Percentiles rank a stretch among this genome's conserved stretches.
Evolutionary conservation across 148 eudicot genomes (phyloP).

Genomic region (Dianthus caryophyllus): DNA sequence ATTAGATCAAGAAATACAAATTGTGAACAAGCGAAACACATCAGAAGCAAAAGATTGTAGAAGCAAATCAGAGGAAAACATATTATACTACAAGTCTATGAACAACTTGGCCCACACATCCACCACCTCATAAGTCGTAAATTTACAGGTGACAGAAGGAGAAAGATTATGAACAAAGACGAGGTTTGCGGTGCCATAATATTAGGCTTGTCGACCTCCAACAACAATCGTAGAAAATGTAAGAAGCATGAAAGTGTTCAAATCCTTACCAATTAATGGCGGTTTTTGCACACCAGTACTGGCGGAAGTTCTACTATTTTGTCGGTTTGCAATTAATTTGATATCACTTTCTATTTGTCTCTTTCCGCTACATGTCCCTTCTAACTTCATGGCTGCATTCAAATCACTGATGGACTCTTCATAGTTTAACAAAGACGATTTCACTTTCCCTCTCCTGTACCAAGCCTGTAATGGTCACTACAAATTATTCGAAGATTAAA

Average conservation of each 20-base stretch:
- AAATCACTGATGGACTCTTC: conserved; percentile 64
- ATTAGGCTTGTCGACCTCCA: background rate
- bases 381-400: conserved; percentile 47
- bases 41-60: background rate
- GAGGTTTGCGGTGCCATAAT: conserved; percentile 3
- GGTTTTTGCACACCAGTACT: conserved; percentile 22
- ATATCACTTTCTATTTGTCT: conserved; percentile 66
- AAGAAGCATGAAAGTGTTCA: conserved; percentile 7
- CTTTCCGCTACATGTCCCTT: conserved; percentile 57
- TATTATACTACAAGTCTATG: background rate
- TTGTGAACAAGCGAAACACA: background rate
- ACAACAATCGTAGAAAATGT: background rate
- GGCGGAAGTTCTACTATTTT: conserved; percentile 18
- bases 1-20: background rate
- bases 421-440: conserved; percentile 53
- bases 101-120: background rate
- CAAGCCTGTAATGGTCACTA: conserved; percentile 85
- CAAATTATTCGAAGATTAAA: conserved; percentile 14
- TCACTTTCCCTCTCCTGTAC: conserved; percentile 88
- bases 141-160: background rate
- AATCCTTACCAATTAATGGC: conserved; percentile 32
- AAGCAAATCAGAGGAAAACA: background rate
- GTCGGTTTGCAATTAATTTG: conserved; percentile 26
- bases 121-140: background rate
- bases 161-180: background rate